Base-by-base conservation (phyloP, 768 basidiomycete genomes). In the Trametes elegans region DNA sequence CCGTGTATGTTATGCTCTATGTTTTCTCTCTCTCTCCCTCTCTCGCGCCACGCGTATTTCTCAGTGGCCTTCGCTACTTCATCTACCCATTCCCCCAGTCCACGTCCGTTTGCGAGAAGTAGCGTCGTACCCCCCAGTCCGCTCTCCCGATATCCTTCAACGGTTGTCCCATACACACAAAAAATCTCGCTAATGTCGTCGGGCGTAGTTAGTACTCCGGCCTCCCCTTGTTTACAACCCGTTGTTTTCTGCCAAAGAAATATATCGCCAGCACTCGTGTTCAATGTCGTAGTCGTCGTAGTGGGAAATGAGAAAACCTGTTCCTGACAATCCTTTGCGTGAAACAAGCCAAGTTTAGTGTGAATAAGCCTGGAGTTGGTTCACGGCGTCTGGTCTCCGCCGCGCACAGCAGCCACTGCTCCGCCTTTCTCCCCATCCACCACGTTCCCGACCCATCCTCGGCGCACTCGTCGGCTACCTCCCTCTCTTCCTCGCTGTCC, bases 381-480 rank as follows among this genome's bases (percentile, higher is more conserved):
- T n/a, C n/a, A n/a, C n/a, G n/a, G n/a, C n/a, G n/a, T n/a, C n/a
- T n/a, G n/a, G n/a, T n/a, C n/a, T n/a, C n/a, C n/a, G n/a, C n/a
- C n/a, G n/a, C n/a, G 36, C 31, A 44, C 23, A 27, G 26, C 40
- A 34, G 38, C 56, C 19, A 7, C 41, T 18, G 23, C 34, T 36
- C 27, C 50, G 38, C 42, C 49, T 55, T 49, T 29, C 19, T 39
- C 19, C 49, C 28, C 44, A 39, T 52, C 53, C 49, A 55, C 53
- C 40, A 53, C 53, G 42, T 44, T 48, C 49, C 46, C 98, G 70
- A 95, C 98, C 97, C 70, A 85, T 98, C 46, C 94, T 92, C 3
- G 97, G 96, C 16, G 92, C 98, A 28, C 81, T 98, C 64, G 98
- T 98, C 63, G 97, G 97, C 18, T 90, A 95, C 35, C 98, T 98